Percentiles rank a stretch among this genome's conserved stretches.
Conservation (phyloP, 768 basidiomycete species). For the Termitomyces heimii region DNA sequence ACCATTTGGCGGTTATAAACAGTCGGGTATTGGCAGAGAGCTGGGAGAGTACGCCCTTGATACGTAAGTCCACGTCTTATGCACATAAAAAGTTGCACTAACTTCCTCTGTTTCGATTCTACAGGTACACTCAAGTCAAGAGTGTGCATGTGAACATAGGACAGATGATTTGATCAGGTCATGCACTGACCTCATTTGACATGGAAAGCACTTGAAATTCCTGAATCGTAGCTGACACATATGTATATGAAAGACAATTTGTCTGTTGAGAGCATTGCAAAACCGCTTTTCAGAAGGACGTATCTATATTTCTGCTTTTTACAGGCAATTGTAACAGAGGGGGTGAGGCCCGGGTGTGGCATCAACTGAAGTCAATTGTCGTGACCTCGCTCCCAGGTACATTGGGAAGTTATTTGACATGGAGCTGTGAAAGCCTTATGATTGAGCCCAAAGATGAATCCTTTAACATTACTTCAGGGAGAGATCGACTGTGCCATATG, state of each 20-base stretch:
- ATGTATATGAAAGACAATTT: neutral
- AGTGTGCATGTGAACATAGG: constrained; percentile 17
- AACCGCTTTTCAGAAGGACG: neutral
- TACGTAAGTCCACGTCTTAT: constrained; percentile 9
- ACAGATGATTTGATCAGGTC: constrained; percentile 7
- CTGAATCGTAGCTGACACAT: neutral
- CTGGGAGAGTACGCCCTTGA: constrained; percentile 21
- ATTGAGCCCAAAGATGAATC: too few relatives aligned
- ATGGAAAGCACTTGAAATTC: neutral
- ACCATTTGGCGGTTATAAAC: constrained; percentile 23
- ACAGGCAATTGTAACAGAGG: neutral
- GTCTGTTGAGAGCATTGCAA: neutral
- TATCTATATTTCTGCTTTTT: neutral
- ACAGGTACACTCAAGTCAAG: constrained; percentile 17
- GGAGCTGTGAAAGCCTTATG: too few relatives aligned
- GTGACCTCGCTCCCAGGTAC: too few relatives aligned
- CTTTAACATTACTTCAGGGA: too few relatives aligned
- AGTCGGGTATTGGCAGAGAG: constrained; percentile 21
- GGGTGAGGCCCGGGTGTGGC: too few relatives aligned
- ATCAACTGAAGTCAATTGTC: too few relatives aligned
- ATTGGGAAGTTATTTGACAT: neutral
- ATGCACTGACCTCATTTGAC: neutral
- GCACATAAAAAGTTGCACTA: too few relatives aligned
- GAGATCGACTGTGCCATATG: too few relatives aligned
- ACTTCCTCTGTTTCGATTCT: neutral